Conservation (phyloP, 139 green algal species). For the Spirogloea muscicola region DNA sequence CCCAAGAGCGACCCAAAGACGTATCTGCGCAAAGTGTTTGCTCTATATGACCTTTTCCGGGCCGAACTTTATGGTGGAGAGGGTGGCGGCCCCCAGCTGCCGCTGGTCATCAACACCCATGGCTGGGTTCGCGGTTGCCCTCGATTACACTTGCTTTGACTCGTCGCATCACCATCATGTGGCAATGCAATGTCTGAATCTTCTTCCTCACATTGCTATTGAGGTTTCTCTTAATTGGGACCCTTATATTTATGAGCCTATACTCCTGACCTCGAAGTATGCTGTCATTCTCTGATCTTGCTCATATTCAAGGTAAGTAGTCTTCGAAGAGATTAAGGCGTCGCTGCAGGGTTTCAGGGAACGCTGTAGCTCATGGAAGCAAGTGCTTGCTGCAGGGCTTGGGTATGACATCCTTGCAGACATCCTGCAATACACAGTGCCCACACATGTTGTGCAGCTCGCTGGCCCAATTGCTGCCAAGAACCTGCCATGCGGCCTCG, state of each 20-base stretch:
- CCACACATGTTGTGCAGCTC: conserved; percentile 12
- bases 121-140: conserved; percentile 9
- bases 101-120: conserved; percentile 32
- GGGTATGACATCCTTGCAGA: conserved; percentile 20
- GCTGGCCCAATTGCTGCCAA: not conserved
- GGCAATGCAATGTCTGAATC: too few relatives aligned
- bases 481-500: not conserved
- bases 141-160: too few relatives aligned
- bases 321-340: too few relatives aligned
- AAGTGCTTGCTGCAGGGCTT: conserved; percentile 13
- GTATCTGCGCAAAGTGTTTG: conserved; percentile 7
- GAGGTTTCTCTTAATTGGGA: too few relatives aligned
- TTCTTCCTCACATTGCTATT: too few relatives aligned
- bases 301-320: too few relatives aligned
- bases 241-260: too few relatives aligned
- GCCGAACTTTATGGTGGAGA: not conserved
- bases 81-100: not conserved
- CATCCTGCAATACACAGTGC: conserved; percentile 13
- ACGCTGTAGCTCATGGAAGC: too few relatives aligned
- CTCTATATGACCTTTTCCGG: conserved; percentile 21
- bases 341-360: too few relatives aligned
- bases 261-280: too few relatives aligned
- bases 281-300: too few relatives aligned
- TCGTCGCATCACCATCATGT: too few relatives aligned
- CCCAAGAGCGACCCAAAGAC: conserved; percentile 5